Conservation (phyloP, 202 grass and related monocot species). For the Saccharum hybrid region DNA sequence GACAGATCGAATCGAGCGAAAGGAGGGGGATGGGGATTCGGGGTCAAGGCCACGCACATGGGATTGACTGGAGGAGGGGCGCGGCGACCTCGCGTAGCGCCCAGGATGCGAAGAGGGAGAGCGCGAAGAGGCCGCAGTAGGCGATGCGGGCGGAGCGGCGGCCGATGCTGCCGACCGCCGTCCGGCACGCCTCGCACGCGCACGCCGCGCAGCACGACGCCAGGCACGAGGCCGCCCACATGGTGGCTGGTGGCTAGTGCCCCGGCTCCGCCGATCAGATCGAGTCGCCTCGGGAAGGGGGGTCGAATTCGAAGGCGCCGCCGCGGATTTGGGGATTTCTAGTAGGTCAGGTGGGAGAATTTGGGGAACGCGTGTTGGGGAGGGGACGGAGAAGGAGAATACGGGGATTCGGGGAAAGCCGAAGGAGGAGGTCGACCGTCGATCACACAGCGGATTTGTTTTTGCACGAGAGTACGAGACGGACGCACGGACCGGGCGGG, state of each 20-base stretch:
- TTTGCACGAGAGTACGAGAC: neutral
- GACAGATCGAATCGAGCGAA: neutral
- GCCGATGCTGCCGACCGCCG: constrained; percentile 92
- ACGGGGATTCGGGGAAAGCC: neutral
- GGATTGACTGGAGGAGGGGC: constrained; percentile 89
- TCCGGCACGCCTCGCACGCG: constrained; percentile 98
- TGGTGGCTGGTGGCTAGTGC: constrained; percentile 22
- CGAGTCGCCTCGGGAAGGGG: neutral
- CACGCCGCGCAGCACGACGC: constrained; percentile 97
- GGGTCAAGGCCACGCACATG: constrained; percentile 54
- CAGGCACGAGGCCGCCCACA: constrained; percentile 99
- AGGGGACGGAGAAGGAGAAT: constrained; percentile 3
- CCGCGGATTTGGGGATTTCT: constrained; percentile 42
- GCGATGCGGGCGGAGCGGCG: constrained; percentile 97
- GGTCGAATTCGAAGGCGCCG: constrained; percentile 25
- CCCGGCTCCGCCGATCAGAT: constrained; percentile 16
- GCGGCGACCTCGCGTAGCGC: constrained; percentile 96
- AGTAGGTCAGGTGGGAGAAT: constrained; percentile 1
- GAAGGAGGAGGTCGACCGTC: constrained; percentile 16
- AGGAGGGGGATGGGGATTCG: neutral
- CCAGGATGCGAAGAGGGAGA: constrained; percentile 96
- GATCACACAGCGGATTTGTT: constrained; percentile 23
- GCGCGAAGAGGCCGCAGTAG: constrained; percentile 95
- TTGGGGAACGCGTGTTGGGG: constrained; percentile 48
- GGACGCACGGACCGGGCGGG: neutral